Base-by-base conservation (phyloP, 768 basidiomycete genomes). In the Boletus rufocinnamomeus region DNA sequence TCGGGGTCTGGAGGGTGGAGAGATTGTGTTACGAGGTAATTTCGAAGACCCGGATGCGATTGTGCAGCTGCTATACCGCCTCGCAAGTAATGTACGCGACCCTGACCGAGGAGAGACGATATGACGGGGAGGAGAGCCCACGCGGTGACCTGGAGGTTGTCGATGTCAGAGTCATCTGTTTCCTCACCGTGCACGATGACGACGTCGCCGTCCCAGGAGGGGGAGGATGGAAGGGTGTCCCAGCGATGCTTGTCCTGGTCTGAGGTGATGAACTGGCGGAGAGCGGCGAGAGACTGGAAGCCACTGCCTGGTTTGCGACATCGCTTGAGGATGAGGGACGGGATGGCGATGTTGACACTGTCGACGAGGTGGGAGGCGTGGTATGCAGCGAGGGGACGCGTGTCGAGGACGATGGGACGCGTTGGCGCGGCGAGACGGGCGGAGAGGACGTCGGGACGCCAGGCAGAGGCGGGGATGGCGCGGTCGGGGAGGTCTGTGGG, bases 281-380 rank as follows among this genome's bases (percentile, higher is more conserved):
- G 76, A 0, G 87, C 80, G 62, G 87, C 82, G 48, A 92, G 75
- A 32, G 81, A 81, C 54, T 82, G 84, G 63, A 91, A 83, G 2
- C 82, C 85, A 62, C 81, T 84, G 34, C 82, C 85, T 2, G 87
- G 84, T 69, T 89, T 91, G 60, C 85, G 80, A 62, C 82, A 88
- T 21, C 94, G 86, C 72, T 93, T 94, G 64, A 95, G 84, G 67
- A 97, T 93, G 66, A 97, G 84, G 27, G 91, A 89, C 0, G 95
- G 94, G 44, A 97, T 90, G 34, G 88, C 88, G 49, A 97, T 80
- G 73, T 95, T 95, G 59, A 93, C 82, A 71, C 87, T 89, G 63
- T 85, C 76, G 40, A 77, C 70, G 52, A 97, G 73, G 70, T 86
- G 91, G 56, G 79, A 81, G 3, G 84, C 75, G 37, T 86, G 77